Evolutionary conservation across 805 yeast species (phyloP).

Genomic region (Myxozyma neotropica): DNA sequence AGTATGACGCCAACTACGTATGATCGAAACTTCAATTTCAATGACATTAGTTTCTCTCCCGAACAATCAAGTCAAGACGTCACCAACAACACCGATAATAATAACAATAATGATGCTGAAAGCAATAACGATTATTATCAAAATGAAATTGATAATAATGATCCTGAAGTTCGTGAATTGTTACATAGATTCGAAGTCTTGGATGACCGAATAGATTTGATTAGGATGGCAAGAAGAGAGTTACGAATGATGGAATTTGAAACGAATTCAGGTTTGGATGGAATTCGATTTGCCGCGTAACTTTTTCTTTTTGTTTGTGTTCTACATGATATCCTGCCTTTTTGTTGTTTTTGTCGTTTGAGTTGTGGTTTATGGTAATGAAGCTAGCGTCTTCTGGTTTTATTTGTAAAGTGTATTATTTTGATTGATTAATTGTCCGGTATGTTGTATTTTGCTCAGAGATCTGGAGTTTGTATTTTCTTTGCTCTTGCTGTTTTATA

Average conservation of each 20-base stretch:
- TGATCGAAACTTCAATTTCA: constrained; percentile 3
- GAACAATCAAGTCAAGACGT: neutral
- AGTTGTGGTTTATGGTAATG: no score
- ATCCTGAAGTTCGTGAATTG: constrained; percentile 13
- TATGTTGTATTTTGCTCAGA: no score
- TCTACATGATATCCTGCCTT: no score
- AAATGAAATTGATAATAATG: neutral
- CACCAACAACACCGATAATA: neutral
- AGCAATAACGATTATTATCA: neutral
- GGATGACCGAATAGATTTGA: constrained; percentile 24
- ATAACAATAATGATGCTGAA: neutral
- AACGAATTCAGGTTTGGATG: constrained; percentile 10
- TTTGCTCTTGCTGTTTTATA: neutral
- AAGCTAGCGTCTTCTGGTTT: no score
- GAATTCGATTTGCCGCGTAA: neutral
- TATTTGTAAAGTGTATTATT: no score
- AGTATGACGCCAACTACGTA: neutral
- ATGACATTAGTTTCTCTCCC: constrained; percentile 2
- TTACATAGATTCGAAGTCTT: constrained; percentile 16
- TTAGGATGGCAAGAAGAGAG: constrained; percentile 22
- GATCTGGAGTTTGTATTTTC: no score
- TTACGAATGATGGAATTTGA: constrained; percentile 21
- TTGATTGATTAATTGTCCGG: no score
- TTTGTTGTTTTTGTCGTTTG: no score
- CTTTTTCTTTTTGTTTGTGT: neutral